These are phyloP conservation scores for Pleurotus ostreatus DNA, from an alignment of 768 basidiomycete genomes.

Conservation along the genomic window DNA sequence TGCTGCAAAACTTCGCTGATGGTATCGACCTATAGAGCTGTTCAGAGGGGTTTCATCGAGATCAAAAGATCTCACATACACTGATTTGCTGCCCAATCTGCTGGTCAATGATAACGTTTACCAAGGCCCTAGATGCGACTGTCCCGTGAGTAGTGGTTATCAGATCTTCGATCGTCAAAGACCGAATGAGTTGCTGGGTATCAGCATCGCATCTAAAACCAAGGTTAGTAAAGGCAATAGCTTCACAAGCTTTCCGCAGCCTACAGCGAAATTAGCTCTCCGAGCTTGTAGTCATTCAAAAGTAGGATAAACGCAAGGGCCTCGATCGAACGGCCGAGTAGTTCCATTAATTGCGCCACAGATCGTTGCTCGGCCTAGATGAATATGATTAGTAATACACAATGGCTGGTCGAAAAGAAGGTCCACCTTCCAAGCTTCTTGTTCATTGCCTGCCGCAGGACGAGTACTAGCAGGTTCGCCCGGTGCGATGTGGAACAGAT, in stretches of 20 bases:
- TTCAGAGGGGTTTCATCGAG: slow-evolving; percentile 1
- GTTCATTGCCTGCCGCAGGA: slow-evolving; percentile 57
- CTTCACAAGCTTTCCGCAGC: slow-evolving; percentile 20
- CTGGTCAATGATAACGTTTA: slow-evolving; percentile 95
- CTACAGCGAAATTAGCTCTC: slow-evolving; percentile 80
- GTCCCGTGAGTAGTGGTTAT: slow-evolving; percentile 84
- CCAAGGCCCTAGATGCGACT: slow-evolving; percentile 82
- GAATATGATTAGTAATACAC: slow-evolving; percentile 11
- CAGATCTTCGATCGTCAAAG: slow-evolving; percentile 81
- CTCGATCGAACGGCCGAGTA: slow-evolving; percentile 86
- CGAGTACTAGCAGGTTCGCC: slow-evolving; percentile 61
- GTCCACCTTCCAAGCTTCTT: slow-evolving; percentile 85
- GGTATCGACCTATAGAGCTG: slow-evolving; percentile 76
- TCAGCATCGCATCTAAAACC: slow-evolving; percentile 63
- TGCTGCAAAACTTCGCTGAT: slow-evolving; percentile 94
- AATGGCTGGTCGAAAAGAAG: neutral
- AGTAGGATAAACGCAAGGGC: slow-evolving; percentile 92
- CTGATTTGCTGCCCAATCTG: slow-evolving; percentile 97
- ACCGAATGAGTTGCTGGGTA: slow-evolving; percentile 62
- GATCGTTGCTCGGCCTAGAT: slow-evolving; percentile 76
- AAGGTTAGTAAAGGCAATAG: slow-evolving; percentile 3
- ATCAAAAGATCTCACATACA: slow-evolving; percentile 40
- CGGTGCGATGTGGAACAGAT: slow-evolving; percentile 74
- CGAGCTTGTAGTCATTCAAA: slow-evolving; percentile 85
- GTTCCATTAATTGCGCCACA: slow-evolving; percentile 67